These are phyloP conservation scores for Taiozyma onychis DNA, from an alignment of 1,139 yeast genomes.

Conservation along the genomic window DNA sequence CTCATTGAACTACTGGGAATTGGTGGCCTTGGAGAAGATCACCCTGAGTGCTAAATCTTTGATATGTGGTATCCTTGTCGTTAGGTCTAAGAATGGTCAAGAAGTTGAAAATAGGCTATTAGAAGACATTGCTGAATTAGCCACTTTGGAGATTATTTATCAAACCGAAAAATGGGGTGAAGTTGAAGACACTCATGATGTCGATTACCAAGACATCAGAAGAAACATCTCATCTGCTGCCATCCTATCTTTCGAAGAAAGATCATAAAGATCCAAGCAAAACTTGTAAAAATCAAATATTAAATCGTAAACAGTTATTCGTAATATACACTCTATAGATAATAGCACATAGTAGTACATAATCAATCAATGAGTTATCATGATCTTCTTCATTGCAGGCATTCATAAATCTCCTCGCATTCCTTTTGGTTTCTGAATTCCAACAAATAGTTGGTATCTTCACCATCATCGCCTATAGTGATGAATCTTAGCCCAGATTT, in stretches of 20 bases:
- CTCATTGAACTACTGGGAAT: constrained; percentile 61
- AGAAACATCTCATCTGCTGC: constrained; percentile 81
- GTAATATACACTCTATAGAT: background rate
- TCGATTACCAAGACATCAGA: constrained; percentile 81
- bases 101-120: constrained; percentile 31
- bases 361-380: background rate
- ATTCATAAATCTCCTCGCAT: constrained; percentile 18
- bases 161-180: constrained; percentile 96
- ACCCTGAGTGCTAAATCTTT: constrained; percentile 82
- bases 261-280: constrained; percentile 2
- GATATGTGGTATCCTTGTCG: constrained; percentile 54
- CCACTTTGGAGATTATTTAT: constrained; percentile 73
- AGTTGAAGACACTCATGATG: constrained; percentile 97
- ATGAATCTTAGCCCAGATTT: constrained; percentile 20
- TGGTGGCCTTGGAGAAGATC: constrained; percentile 86
- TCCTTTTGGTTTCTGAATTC: constrained; percentile 21
- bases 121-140: constrained; percentile 72
- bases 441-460: constrained; percentile 14
- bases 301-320: background rate
- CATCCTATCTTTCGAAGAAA: constrained; percentile 39
- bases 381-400: constrained; percentile 7
- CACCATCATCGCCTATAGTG: constrained; percentile 16
- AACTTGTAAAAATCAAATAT: background rate
- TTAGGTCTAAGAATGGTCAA: constrained; percentile 27
- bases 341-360: background rate